phyloP scores from a whole-genome alignment of 2,329 filamentous ascomycete species.

The Aureobasidium uvarum region DNA sequence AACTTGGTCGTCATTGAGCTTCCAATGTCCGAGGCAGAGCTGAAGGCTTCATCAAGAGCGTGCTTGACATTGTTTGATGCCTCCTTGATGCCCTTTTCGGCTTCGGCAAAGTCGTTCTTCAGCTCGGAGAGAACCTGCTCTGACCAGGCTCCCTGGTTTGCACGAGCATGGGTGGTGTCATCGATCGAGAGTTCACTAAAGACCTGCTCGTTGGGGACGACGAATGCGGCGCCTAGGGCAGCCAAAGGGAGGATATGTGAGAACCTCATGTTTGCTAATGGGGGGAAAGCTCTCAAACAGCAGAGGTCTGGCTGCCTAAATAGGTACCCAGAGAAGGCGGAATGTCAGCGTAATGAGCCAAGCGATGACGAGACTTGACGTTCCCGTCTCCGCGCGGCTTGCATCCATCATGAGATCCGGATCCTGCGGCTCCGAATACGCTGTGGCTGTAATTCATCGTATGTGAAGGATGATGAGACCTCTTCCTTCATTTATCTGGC shows the following conservation, averaged over 20 bases:
- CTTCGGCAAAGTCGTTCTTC: conserved; percentile 37
- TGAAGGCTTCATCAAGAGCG: conserved; percentile 47
- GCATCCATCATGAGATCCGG: conserved; percentile 21
- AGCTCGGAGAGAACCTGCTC: conserved; percentile 37
- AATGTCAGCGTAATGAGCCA: conserved; percentile 26
- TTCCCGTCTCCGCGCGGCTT: conserved; percentile 13
- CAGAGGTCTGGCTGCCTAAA: conserved; percentile 26
- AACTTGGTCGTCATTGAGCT: conserved; percentile 44
- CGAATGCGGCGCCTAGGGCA: conserved; percentile 52
- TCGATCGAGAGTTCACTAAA: conserved; percentile 46
- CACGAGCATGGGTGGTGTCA: conserved; percentile 36
- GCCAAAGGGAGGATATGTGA: conserved; percentile 50
- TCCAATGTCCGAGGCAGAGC: conserved; percentile 41
- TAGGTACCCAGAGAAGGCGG: conserved; percentile 3
- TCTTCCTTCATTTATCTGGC: conserved; percentile 4
- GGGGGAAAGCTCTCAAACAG: conserved; percentile 7
- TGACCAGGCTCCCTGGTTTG: conserved; percentile 37
- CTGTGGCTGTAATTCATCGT: background rate
- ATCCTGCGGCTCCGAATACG: conserved; percentile 2
- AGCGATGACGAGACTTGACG: conserved; percentile 26
- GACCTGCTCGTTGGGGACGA: conserved; percentile 53
- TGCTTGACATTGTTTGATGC: conserved; percentile 37
- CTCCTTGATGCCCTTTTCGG: conserved; percentile 30
- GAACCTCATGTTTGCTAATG: conserved; percentile 48
- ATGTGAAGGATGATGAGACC: background rate